Base-by-base conservation (phyloP, 2,329 filamentous ascomycete species). In the Fusarium nisikadoi region DNA sequence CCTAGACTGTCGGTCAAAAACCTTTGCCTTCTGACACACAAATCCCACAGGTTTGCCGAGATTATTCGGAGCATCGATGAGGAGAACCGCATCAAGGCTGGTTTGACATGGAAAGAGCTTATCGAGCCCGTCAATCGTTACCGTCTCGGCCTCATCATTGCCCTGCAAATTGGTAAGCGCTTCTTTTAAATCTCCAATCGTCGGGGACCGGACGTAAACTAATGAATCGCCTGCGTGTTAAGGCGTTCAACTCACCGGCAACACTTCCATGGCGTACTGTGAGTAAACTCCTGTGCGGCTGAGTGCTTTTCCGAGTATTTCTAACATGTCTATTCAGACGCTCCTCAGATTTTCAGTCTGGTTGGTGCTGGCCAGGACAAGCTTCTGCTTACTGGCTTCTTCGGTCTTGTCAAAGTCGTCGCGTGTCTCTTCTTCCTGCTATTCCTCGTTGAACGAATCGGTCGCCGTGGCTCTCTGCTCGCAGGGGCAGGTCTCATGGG, bases 31-130 rank as follows among this genome's bases (percentile, higher is more conserved):
- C 27, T 47, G 20, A 47, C 20, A 47, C 14, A 9, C 14, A 47
- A n/a, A 6, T 6, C 2, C 45, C 14, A 17, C 20, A 47, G 45
- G 14, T 31, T 47, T 5, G 2, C 14, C 14, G 45, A 47, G 27
- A 47, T 47, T 47, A 10, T 31, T 17, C 45, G 45, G 5, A 47
- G 45, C 14, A 23, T 31, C 7, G 27, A 47, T 27, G 45, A 47
- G 17, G 45, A 47, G 20, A 47, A 17, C 4, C 27, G 27, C n/a
- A 47, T 47, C 20, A 47, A 47, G 20, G 45, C 20, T n/a, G 45
- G 45, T 6, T 47, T 47, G 27, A 47, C 45, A n/a, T 47, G 45
- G 27, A 47, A 47, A 47, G 45, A 47, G 27, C 45, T 47, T 47
- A 31, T 31, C 17, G 20, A 47, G 8, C 45, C 45, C 45, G 27